Evolutionary conservation across 805 yeast species (phyloP).

Genomic region (Candida orba): DNA sequence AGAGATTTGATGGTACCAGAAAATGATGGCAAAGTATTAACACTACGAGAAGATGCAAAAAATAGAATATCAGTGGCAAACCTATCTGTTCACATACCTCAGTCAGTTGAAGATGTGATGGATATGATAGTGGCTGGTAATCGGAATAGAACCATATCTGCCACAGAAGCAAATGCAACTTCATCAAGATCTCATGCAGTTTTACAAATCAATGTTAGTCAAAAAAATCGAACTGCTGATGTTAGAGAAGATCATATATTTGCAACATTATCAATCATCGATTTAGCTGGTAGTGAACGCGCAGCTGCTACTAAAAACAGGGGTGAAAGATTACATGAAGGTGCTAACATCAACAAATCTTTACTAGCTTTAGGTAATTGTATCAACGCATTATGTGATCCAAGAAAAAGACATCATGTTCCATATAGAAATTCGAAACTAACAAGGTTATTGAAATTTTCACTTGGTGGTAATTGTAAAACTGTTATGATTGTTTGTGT

Average conservation of each 20-base stretch:
- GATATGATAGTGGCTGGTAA: conserved; percentile 70
- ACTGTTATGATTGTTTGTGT: conserved; percentile 96
- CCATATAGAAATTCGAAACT: conserved; percentile 90
- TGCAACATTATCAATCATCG: conserved; percentile 82
- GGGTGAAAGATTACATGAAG: conserved; percentile 78
- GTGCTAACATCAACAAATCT: conserved; percentile 89
- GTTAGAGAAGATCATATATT: conserved; percentile 59
- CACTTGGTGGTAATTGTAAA: conserved; percentile 89
- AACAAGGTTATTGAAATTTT: conserved; percentile 79
- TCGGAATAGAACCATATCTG: conserved; percentile 68
- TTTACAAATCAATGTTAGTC: conserved; percentile 67
- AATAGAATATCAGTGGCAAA: conserved; percentile 65
- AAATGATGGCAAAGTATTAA: conserved; percentile 36
- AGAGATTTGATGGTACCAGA: conserved; percentile 68
- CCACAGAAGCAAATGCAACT: conserved; percentile 86
- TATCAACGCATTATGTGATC: conserved; percentile 83
- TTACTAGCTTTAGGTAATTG: conserved; percentile 88
- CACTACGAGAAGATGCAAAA: conserved; percentile 65
- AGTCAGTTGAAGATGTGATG: conserved; percentile 66
- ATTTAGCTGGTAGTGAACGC: conserved; percentile 91
- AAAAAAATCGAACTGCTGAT: conserved; percentile 53
- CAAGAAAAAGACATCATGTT: conserved; percentile 59
- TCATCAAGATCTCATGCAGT: conserved; percentile 95
- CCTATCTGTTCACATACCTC: conserved; percentile 55
- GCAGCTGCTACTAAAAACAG: conserved; percentile 85